Conservation (phyloP, 768 basidiomycete species). For the Mrakia hoshinonis region DNA sequence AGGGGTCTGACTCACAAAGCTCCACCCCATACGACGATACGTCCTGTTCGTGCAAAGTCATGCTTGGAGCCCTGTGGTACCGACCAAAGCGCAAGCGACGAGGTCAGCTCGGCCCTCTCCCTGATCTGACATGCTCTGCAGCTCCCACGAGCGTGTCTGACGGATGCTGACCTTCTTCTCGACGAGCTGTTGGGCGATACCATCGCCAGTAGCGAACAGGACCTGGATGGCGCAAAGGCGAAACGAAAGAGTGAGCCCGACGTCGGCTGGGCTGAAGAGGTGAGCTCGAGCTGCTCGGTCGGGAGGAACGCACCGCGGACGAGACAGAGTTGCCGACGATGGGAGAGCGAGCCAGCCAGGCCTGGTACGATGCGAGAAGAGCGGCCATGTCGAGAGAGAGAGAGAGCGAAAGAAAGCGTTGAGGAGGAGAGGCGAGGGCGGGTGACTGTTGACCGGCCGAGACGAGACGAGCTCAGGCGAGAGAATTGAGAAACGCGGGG, state of each 20-base stretch:
- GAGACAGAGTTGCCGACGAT: constrained; percentile 26
- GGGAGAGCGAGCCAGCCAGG: constrained; percentile 24
- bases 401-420: background rate
- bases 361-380: constrained; percentile 26
- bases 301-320: constrained; percentile 22
- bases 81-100: background rate
- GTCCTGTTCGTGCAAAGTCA: constrained; percentile 24
- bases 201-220: constrained; percentile 28
- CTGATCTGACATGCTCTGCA: no score
- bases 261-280: background rate
- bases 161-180: constrained; percentile 28
- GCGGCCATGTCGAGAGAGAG: constrained; percentile 16
- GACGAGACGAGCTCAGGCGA: background rate
- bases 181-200: constrained; percentile 28
- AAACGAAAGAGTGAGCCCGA: background rate
- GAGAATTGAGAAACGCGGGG: no score
- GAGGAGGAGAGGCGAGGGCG: no score
- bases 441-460: background rate
- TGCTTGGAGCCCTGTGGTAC: constrained; percentile 17
- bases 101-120: background rate
- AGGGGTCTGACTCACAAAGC: constrained; percentile 5
- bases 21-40: constrained; percentile 30
- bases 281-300: background rate
- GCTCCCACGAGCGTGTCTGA: background rate
- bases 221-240: background rate